phyloP scores from a whole-genome alignment of 306 rosid genomes.

The Begonia masoniana region DNA sequence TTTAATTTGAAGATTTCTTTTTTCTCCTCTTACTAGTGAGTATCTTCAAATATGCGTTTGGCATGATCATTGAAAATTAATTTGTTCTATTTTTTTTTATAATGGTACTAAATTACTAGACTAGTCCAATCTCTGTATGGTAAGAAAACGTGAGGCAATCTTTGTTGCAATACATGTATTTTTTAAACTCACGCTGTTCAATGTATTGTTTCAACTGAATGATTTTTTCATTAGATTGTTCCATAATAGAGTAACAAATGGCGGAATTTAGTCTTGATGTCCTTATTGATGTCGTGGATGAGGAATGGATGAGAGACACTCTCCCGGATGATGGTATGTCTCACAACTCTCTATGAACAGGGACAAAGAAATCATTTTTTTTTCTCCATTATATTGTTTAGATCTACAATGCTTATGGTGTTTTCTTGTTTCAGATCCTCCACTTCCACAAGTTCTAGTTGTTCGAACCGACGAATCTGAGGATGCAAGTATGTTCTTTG shows the following conservation, averaged over 20 bases:
- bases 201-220: too few species aligned
- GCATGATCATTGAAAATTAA: too few species aligned
- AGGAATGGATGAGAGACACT: slow-evolving; percentile 88
- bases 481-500: slow-evolving; percentile 47
- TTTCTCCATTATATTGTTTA: neutral
- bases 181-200: too few species aligned
- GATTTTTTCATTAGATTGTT: slow-evolving; percentile 2
- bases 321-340: slow-evolving; percentile 63
- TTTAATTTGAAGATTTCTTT: too few species aligned
- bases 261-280: slow-evolving; percentile 54
- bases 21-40: too few species aligned
- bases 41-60: too few species aligned
- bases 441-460: slow-evolving; percentile 54
- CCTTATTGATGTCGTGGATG: slow-evolving; percentile 70
- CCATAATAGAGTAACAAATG: slow-evolving; percentile 18
- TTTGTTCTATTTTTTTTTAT: too few species aligned
- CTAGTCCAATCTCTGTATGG: too few species aligned
- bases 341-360: neutral
- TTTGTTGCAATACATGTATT: too few species aligned
- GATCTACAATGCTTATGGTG: slow-evolving; percentile 2
- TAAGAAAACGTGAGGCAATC: too few species aligned
- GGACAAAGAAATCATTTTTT: neutral
- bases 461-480: slow-evolving; percentile 65
- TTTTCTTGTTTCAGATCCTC: slow-evolving; percentile 44
- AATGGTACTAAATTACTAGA: too few species aligned